Evolutionary conservation across 164 flowering plant genomes (phyloP).

Genomic region (Berberis vulgaris): DNA sequence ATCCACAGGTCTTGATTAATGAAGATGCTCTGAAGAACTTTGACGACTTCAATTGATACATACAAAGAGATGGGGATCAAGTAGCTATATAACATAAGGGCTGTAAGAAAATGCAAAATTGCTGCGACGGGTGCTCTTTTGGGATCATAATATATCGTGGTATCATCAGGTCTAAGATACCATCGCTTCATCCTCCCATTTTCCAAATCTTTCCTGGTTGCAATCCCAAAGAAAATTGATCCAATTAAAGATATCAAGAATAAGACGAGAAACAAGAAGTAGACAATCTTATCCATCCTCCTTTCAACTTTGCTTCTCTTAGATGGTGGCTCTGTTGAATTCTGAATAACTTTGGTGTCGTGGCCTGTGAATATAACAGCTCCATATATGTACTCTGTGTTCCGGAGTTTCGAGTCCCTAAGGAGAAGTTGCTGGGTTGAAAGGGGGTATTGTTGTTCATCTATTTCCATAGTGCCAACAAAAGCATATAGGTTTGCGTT

Average conservation of each 20-base stretch:
- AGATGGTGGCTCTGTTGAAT: constrained; percentile 82
- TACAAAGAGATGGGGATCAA: constrained; percentile 93
- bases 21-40: constrained; percentile 84
- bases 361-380: constrained; percentile 85
- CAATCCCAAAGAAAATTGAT: constrained; percentile 64
- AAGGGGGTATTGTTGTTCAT: constrained; percentile 53
- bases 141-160: constrained; percentile 57
- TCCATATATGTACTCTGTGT: constrained; percentile 69
- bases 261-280: constrained; percentile 54
- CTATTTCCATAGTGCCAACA: constrained; percentile 71
- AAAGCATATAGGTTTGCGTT: constrained; percentile 82
- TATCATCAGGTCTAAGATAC: constrained; percentile 70
- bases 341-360: constrained; percentile 90
- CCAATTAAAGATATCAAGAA: constrained; percentile 50
- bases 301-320: constrained; percentile 85
- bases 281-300: constrained; percentile 74
- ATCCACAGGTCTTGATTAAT: constrained; percentile 73
- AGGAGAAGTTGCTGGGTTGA: constrained; percentile 83
- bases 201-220: constrained; percentile 50
- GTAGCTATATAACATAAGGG: constrained; percentile 57
- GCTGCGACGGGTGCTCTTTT: constrained; percentile 52
- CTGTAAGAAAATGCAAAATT: constrained; percentile 62
- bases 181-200: constrained; percentile 55
- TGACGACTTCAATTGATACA: constrained; percentile 89
- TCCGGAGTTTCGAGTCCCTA: constrained; percentile 72